Conservation (phyloP, 2,329 filamentous ascomycete species). For the Sclerotinia sclerotiorum region DNA sequence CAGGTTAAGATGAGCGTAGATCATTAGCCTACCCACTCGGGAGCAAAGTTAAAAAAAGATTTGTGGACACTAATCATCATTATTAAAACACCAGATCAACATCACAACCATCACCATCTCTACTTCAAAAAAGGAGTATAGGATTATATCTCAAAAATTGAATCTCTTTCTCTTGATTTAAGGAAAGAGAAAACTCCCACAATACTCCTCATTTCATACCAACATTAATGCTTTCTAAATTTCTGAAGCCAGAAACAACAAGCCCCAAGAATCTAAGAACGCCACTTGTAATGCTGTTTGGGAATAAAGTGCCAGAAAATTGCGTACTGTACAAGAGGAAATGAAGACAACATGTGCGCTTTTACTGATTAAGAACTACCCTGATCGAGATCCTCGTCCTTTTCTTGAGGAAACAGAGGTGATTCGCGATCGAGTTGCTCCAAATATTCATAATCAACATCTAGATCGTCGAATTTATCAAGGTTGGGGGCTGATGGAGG, state of each 20-base stretch:
- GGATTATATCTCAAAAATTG: constrained; percentile 19
- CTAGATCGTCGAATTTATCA: constrained; percentile 41
- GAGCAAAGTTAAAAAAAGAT: constrained; percentile 28
- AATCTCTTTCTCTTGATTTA: constrained; percentile 23
- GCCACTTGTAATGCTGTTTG: constrained; percentile 24
- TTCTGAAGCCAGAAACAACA: constrained; percentile 22
- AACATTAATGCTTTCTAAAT: constrained; percentile 24
- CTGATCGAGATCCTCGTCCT: constrained; percentile 58
- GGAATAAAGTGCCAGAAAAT: constrained; percentile 17
- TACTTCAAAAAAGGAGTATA: constrained; percentile 9
- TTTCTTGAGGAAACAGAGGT: constrained; percentile 37
- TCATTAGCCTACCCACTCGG: constrained; percentile 19
- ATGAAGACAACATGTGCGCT: constrained; percentile 16
- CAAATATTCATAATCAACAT: constrained; percentile 43
- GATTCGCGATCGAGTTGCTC: constrained; percentile 42
- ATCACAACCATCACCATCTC: constrained; percentile 21
- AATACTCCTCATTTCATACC: constrained; percentile 20
- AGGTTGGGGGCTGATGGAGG: constrained; percentile 40
- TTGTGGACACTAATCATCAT: constrained; percentile 16
- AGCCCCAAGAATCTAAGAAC: constrained; percentile 25
- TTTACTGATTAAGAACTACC: constrained; percentile 42
- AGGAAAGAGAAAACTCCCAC: constrained; percentile 16
- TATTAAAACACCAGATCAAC: constrained; percentile 21
- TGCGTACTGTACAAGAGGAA: constrained; percentile 23
- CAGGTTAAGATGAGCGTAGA: constrained; percentile 14